Evolutionary conservation across 2,329 filamentous ascomycete species (phyloP), one percentile per base, ranked within the genome.

Genomic region (Paracorniculantispora psalliotae): DNA sequence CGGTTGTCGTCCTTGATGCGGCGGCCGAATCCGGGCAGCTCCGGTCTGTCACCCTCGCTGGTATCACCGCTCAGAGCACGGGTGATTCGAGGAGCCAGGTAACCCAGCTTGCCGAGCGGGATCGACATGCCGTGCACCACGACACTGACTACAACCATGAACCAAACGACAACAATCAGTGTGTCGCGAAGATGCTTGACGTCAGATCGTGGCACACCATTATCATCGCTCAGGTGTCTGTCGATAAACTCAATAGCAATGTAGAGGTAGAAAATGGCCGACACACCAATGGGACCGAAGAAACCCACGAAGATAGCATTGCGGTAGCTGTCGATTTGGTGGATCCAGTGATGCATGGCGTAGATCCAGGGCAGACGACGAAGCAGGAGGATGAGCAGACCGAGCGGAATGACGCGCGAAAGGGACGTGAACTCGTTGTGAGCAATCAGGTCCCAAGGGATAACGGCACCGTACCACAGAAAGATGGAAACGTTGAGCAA

Each of bases 261-360:
- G 67, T 92, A 96, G 6, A 97, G 80, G 69, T 97, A 96, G 70
- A 96, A 97, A 21, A 96, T 83, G 1, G 91, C 92, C 17, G 90
- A 91, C 1, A 96, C 92, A 2, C 93, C 92, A 59, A 97, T 92
- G 0, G 92, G 92, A 0, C 92, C 92, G 64, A 97, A 97, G 76
- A 96, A 96, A 0, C 92, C 92, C 8, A 94, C 90, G 67, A 96
- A 96, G 0, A 90, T 74, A 1, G 91, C 91, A 64, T 96, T 91
- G 4, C 83, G 81, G 30, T 82, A 72, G 43, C 88, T 80, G 59
- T 91, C 83, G 44, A 96, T 92, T 69, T 96, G 91, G 30, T 83
- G 89, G 47, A 96, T 92, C 61, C 82, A 81, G 65, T 82, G 88
- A 69, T 92, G 88, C 72, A 93, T 78, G 0, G 80, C 82, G 55